Conservation (phyloP, 495 filamentous ascomycete genomes). For the Evansstolkia leycettana region DNA sequence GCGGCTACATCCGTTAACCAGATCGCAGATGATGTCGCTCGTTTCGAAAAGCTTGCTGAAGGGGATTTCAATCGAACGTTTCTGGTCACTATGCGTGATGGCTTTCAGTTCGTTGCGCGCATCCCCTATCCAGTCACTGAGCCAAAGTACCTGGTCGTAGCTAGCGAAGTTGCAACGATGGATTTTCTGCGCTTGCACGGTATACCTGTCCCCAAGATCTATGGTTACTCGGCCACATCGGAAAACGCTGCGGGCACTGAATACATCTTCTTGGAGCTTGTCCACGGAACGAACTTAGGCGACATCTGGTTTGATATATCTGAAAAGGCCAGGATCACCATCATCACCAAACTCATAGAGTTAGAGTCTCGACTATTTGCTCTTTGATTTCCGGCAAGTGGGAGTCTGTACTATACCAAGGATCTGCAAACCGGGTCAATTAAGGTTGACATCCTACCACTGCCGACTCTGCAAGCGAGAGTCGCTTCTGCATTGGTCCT, state of each 20-base stretch:
- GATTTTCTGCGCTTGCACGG: background rate
- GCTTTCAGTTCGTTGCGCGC: constrained; percentile 12
- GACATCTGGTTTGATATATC: constrained; percentile 9
- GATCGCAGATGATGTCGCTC: constrained; percentile 5
- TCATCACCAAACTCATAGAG: constrained; percentile 6
- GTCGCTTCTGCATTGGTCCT: constrained; percentile 10
- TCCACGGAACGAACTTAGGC: constrained; percentile 2
- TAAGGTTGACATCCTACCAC: background rate
- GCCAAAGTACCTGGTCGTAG: background rate
- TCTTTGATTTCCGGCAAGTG: constrained; percentile 8
- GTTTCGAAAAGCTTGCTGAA: constrained; percentile 19
- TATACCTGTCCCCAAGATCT: background rate
- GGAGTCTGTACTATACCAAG: constrained; percentile 8
- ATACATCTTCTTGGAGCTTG: background rate
- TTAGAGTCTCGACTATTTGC: constrained; percentile 6
- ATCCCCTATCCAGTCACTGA: background rate
- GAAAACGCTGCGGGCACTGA: background rate
- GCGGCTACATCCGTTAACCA: constrained; percentile 8
- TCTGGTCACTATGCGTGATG: constrained; percentile 11
- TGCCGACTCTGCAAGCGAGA: too few relatives aligned
- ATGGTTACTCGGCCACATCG: background rate
- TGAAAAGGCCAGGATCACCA: constrained; percentile 1
- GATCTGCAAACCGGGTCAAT: constrained; percentile 1
- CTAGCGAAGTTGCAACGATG: background rate
- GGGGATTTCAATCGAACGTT: constrained; percentile 22